phyloP scores from a whole-genome alignment of 371 early-diverging fungal species.

The Mortierella sp. region DNA sequence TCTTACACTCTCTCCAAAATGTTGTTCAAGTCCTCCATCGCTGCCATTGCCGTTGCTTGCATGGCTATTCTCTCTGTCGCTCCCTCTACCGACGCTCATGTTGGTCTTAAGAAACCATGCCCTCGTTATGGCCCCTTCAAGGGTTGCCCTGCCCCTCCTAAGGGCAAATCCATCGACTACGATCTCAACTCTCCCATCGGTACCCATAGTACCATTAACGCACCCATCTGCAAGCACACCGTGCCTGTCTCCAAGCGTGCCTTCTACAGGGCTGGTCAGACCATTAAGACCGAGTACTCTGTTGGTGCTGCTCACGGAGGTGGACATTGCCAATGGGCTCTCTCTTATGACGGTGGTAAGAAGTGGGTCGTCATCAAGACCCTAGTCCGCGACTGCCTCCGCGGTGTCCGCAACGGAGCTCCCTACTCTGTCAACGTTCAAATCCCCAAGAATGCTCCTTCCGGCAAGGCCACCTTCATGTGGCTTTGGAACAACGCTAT shows the following conservation, averaged over 20 bases:
- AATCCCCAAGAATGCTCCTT: constrained; percentile 67
- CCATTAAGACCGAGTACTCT: constrained; percentile 38
- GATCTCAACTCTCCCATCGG: constrained; percentile 53
- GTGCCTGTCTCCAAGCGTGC: constrained; percentile 25
- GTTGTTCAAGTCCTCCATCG: constrained; percentile 19
- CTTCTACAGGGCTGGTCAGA: constrained; percentile 45
- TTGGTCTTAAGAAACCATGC: constrained; percentile 36
- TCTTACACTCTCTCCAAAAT: constrained; percentile 11
- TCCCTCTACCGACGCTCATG: constrained; percentile 34
- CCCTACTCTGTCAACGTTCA: constrained; percentile 57
- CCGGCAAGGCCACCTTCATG: constrained; percentile 60
- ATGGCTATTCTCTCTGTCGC: constrained; percentile 19
- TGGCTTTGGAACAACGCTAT: constrained; percentile 81
- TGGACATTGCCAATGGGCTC: constrained; percentile 77
- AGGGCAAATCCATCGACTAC: constrained; percentile 43
- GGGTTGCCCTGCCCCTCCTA: constrained; percentile 46
- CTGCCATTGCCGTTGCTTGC: constrained; percentile 24
- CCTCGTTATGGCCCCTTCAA: constrained; percentile 25
- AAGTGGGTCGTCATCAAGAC: constrained; percentile 67
- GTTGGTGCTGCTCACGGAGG: constrained; percentile 62
- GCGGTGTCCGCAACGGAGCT: constrained; percentile 1
- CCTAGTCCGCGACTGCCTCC: constrained; percentile 38
- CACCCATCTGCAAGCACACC: constrained; percentile 48
- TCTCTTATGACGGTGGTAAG: constrained; percentile 72
- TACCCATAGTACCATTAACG: not conserved